These are phyloP conservation scores for Leccinum uliginosum DNA, from an alignment of 768 basidiomycete genomes.

Conservation along the genomic window DNA sequence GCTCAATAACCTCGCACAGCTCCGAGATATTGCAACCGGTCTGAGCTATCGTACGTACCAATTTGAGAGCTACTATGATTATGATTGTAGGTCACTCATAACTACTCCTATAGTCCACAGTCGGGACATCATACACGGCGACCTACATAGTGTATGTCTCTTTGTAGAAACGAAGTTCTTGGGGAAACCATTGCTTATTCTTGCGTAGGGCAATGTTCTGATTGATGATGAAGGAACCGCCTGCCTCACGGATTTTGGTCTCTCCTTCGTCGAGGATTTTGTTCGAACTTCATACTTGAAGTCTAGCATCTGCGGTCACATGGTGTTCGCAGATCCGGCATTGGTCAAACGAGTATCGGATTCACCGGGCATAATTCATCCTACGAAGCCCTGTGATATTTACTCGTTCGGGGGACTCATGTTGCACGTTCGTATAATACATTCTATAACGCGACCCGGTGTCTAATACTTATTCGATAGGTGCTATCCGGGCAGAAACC, in stretches of 20 bases:
- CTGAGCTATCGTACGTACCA: constrained; percentile 19
- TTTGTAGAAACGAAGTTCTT: background rate
- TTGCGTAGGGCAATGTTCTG: constrained; percentile 37
- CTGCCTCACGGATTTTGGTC: constrained; percentile 47
- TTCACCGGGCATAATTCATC: constrained; percentile 1
- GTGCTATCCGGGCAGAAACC: constrained; percentile 20
- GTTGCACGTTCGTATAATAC: constrained; percentile 19
- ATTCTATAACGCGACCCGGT: background rate
- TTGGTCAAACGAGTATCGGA: constrained; percentile 7
- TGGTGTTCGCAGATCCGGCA: constrained; percentile 45
- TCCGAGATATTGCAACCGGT: constrained; percentile 20
- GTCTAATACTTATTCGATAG: constrained; percentile 12
- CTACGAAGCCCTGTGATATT: constrained; percentile 21
- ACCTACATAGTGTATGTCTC: constrained; percentile 33
- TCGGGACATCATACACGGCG: constrained; percentile 29
- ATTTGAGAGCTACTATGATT: background rate
- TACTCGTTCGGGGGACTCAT: constrained; percentile 36
- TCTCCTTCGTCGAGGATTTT: constrained; percentile 27
- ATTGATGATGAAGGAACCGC: constrained; percentile 37
- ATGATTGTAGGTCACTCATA: background rate
- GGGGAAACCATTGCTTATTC: background rate
- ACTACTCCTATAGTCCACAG: constrained; percentile 19
- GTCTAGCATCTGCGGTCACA: constrained; percentile 34
- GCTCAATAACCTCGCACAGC: constrained; percentile 5
- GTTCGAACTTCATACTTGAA: constrained; percentile 27